A percentile compares a stretch with the other conserved stretches of the same genome.
These are phyloP conservation scores for Orbilia blumenaviensis DNA, from an alignment of 2,329 filamentous ascomycete species.

Conservation along the genomic window DNA sequence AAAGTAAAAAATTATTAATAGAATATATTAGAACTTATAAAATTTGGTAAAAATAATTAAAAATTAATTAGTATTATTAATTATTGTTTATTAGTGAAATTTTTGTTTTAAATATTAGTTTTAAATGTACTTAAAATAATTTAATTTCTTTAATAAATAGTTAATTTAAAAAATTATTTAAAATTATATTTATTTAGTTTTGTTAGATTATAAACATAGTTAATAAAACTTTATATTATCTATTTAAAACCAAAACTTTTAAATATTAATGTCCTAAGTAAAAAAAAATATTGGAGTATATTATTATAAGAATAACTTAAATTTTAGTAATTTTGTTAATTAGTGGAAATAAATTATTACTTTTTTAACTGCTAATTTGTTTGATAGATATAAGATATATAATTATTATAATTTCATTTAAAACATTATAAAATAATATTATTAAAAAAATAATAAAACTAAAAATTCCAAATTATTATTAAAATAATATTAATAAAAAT, in stretches of 20 bases:
- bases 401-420: conserved; percentile 9
- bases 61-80: neutral
- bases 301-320: neutral
- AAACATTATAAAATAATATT: neutral
- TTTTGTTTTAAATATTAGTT: neutral
- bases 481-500: neutral
- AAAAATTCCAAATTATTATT: neutral
- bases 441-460: neutral
- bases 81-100: neutral
- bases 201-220: neutral
- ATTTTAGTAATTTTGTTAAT: conserved; percentile 1
- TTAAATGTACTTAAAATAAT: neutral
- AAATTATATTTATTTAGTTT: neutral
- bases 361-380: neutral
- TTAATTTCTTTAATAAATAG: neutral
- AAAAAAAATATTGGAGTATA: neutral
- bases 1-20: conserved; percentile 1
- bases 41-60: neutral
- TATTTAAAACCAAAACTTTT: neutral
- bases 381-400: neutral
- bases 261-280: neutral
- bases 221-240: neutral
- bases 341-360: neutral
- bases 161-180: neutral
- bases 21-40: neutral